Evolutionary conservation across 768 basidiomycete genomes (phyloP).

Genomic region (Asterophora lycoperdoides): DNA sequence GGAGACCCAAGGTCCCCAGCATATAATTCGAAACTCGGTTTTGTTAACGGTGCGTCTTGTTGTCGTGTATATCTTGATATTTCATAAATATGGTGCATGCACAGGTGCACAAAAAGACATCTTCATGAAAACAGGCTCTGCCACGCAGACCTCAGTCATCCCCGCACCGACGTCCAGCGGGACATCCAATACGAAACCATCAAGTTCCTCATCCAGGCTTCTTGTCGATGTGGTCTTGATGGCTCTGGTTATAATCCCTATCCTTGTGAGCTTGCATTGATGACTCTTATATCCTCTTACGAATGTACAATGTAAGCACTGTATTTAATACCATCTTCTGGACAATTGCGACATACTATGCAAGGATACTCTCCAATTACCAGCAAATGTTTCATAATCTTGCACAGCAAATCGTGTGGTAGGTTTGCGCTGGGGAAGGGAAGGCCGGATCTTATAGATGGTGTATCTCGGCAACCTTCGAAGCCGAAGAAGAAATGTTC

Average conservation of each 20-base stretch:
- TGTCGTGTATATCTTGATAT: no score
- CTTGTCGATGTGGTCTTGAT: not conserved
- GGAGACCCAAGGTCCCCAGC: constrained; percentile 40
- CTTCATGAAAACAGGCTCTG: constrained; percentile 9
- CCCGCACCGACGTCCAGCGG: no score
- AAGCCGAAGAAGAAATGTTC: no score
- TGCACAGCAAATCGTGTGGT: no score
- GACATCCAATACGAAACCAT: constrained; percentile 1
- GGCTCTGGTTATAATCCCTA: not conserved
- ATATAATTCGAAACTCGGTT: constrained; percentile 48
- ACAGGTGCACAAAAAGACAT: constrained; percentile 15
- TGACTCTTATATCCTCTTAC: not conserved
- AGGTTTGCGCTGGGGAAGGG: no score
- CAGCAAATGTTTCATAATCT: no score
- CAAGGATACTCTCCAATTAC: no score
- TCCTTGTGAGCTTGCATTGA: not conserved
- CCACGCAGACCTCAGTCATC: constrained; percentile 9
- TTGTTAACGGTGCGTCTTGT: constrained; percentile 36
- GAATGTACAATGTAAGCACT: not conserved
- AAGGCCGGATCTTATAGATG: no score
- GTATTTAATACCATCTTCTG: not conserved
- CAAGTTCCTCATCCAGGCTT: constrained; percentile 2
- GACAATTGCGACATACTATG: no score
- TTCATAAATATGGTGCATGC: not conserved
- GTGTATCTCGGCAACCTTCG: no score